Evolutionary conservation across 495 filamentous ascomycete species (phyloP).

Genomic region (Penicillium daleae): DNA sequence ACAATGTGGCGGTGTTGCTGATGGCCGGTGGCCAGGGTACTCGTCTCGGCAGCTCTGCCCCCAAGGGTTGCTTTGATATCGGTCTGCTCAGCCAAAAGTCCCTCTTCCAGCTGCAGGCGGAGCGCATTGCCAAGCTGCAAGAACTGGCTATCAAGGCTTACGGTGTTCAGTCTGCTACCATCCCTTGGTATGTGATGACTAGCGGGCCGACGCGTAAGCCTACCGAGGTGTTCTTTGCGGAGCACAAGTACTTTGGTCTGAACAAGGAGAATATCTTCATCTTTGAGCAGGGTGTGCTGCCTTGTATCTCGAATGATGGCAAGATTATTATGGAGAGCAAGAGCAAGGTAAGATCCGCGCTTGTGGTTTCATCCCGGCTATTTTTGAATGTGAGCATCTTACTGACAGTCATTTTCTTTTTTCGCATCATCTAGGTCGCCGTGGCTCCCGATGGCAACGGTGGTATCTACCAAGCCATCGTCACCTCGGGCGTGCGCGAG

Average conservation of each 20-base stretch:
- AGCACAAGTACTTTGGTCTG: constrained; percentile 89
- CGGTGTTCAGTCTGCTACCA: constrained; percentile 65
- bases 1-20: constrained; percentile 92
- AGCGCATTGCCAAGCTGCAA: constrained; percentile 90
- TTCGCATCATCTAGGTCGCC: constrained; percentile 61
- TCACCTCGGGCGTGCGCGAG: constrained; percentile 77
- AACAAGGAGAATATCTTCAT: constrained; percentile 82
- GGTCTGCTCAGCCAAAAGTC: constrained; percentile 89
- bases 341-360: constrained; percentile 61
- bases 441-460: constrained; percentile 99
- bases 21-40: constrained; percentile 98
- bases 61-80: constrained; percentile 97
- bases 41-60: constrained; percentile 87
- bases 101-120: constrained; percentile 95
- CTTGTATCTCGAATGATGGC: constrained; percentile 95
- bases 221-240: constrained; percentile 89
- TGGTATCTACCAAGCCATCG: constrained; percentile 91
- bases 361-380: neutral
- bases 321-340: constrained; percentile 95
- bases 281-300: constrained; percentile 96
- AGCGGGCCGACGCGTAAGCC: constrained; percentile 92
- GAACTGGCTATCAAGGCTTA: constrained; percentile 73
- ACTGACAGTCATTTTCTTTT: neutral
- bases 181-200: constrained; percentile 99
- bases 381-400: neutral